phyloP scores from a whole-genome alignment of 495 filamentous ascomycete species.

The Penicillium silybi region DNA sequence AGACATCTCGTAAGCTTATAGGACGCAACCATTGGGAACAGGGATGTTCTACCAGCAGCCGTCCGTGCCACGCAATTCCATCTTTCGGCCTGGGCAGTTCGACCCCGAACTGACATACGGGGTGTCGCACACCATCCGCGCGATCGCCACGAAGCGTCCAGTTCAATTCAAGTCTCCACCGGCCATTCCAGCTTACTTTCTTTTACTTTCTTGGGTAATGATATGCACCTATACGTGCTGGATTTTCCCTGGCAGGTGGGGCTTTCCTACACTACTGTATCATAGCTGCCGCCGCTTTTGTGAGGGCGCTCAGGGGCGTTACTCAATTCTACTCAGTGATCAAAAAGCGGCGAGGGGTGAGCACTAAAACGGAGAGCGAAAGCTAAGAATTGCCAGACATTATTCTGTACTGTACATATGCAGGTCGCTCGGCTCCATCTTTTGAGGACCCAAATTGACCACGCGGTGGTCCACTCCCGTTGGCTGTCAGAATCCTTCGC shows the following conservation, averaged over 20 bases:
- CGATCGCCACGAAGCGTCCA: neutral
- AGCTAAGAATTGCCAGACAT: neutral
- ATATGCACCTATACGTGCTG: too few species aligned
- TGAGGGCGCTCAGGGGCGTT: too few species aligned
- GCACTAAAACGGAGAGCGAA: constrained; percentile 29
- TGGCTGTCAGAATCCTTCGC: constrained; percentile 10
- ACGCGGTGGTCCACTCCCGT: constrained; percentile 5
- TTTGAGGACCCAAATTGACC: neutral
- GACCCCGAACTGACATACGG: neutral
- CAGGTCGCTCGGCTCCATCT: too few species aligned
- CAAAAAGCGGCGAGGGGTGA: constrained; percentile 31
- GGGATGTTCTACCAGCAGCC: neutral
- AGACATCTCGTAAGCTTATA: constrained; percentile 2
- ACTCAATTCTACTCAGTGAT: constrained; percentile 15
- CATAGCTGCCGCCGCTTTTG: too few species aligned
- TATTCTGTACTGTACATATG: neutral
- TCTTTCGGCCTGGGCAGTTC: neutral
- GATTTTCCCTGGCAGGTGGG: too few species aligned
- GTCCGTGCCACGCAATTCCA: neutral
- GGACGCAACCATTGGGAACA: neutral
- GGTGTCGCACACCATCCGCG: neutral
- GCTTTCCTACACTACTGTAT: too few species aligned
- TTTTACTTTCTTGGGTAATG: neutral
- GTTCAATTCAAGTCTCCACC: neutral
- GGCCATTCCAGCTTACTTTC: neutral